Evolutionary conservation across 1,139 yeast species (phyloP).

Genomic region (Yamadazyma diospyri): DNA sequence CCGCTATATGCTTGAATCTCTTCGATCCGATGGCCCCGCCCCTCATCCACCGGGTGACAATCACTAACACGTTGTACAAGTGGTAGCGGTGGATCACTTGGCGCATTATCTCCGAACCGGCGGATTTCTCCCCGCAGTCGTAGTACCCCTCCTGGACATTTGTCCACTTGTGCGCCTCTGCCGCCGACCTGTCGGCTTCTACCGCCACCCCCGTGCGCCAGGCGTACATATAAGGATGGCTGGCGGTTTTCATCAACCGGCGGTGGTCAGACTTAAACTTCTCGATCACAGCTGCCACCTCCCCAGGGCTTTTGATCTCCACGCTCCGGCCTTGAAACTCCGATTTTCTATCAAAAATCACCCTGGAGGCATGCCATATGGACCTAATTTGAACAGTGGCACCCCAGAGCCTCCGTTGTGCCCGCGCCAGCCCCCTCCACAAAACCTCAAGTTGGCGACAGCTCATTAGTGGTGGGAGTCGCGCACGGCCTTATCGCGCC

Average conservation of each 20-base stretch:
- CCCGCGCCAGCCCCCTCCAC: no score
- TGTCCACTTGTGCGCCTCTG: conserved; percentile 2
- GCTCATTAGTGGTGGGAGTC: no score
- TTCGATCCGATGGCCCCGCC: conserved; percentile 64
- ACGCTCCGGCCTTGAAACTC: conserved; percentile 60
- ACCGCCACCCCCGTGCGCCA: conserved; percentile 49
- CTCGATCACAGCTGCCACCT: conserved; percentile 36
- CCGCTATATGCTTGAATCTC: conserved; percentile 60
- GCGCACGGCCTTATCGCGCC: no score
- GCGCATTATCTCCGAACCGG: conserved; percentile 52
- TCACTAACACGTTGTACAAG: conserved; percentile 51
- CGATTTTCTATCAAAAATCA: conserved; percentile 47
- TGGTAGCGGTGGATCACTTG: conserved; percentile 46
- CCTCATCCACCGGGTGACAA: conserved; percentile 74
- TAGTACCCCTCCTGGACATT: conserved; percentile 51
- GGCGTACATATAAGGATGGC: conserved; percentile 67
- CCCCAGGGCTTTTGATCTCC: conserved; percentile 27
- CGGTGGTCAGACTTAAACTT: conserved; percentile 33
- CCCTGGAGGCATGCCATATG: conserved; percentile 28
- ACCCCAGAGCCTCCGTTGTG: no score
- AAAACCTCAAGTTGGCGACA: not conserved
- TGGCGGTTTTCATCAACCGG: conserved; percentile 45
- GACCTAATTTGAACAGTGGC: no score
- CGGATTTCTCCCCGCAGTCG: conserved; percentile 67
- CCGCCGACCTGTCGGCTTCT: not conserved